Base-by-base conservation (phyloP, 192 early-diverging fungal genomes). In the Backusella psychrophila region DNA sequence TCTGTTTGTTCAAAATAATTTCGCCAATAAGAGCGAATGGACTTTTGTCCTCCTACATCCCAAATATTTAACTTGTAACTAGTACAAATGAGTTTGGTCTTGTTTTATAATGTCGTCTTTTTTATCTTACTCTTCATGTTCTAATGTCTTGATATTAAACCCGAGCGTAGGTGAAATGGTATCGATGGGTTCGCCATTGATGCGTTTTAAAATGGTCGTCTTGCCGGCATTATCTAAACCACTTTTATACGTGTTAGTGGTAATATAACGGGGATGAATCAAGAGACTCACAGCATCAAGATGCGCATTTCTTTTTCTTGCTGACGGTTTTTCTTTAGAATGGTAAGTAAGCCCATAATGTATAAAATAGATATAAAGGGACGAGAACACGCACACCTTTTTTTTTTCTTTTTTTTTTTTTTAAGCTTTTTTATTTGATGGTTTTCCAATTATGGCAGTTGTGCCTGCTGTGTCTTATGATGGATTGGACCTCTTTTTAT, bases 1-100 rank as follows among this genome's bases (percentile, higher is more conserved):
- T 99, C 98, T 0, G 98, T 99, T 71, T 97, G 94, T 80, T 99
- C 98, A 91, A 99, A 99, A 77, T 99, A 99, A 87, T 99, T 99
- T 36, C 97, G 85, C 98, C 98, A 99, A 82, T 98, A 99, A 5
- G 95, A 92, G 73, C 98, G 89, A 77, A 99, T 97, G 4, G 94
- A 94, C 75, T 94, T 94, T 82, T 99, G 98, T 0, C 98, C 98
- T 44, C 98, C 98, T 33, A 99, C 94, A 82, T 99, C 98, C 81
- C 81, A 81, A 29, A 81, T 81, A 35, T 81, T 80, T 23, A 81
- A 63, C 17, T 84, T 84, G 56, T 75, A 77, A 44, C 75, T 31
- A 12, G 38, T 39, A 12, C 38, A 39, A 33, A 33, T 39, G 38
- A 39, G 38, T 31, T 31, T 14, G 19, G 33, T 21, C 14, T 63